Base-by-base conservation (phyloP, 441 rosid genomes). In the Viola pubescens region DNA sequence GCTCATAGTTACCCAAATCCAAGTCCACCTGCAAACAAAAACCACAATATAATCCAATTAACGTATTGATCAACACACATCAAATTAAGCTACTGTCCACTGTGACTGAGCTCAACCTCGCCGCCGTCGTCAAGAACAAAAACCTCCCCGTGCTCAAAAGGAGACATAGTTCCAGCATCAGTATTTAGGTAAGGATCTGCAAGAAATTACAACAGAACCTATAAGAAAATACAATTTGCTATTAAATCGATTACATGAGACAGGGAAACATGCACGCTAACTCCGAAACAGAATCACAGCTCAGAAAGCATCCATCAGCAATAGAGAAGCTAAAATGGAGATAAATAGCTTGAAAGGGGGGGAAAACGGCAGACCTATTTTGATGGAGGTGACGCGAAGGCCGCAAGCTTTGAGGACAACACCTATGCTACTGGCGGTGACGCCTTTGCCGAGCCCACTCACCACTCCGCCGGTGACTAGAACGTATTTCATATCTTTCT, bases 141-240 rank as follows among this genome's bases (percentile, higher is more conserved):
- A 14, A 94, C 97, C 72, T 94, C 99, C 51, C 97, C 99, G 9
- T 94, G 99, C 69, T 94, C 97, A 59, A 81, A 83, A 34, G 99
- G 99, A 10, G 97, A 90, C 97, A 94, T 94, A 47, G 99, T 94
- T 64, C 99, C 99, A 44, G 99, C 99, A 78, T 94, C 99, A 40
- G 84, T 88, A 61, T 94, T 94, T 55, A 94, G 65, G 75, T 94
- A 94, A 75, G 97, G 99, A 82, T 94, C 99, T 94, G 77, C 9
- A 59, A 19, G 47, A 58, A 37, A 37, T 51, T 13, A 10, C 39
- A 52, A 10, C 11, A 16, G 13, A 10, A 9, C 7, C 56, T 7
- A 9, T 8, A 52, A 10, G 39, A 53, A 53, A 53, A 26, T 12
- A 53, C 12, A 37, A 37, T 26, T 53, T 9, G 9, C 34, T 4